Evolutionary conservation across 208 protist genomes (phyloP), one percentile per base, ranked within the genome.

Genomic region (Crithidia thermophila): DNA sequence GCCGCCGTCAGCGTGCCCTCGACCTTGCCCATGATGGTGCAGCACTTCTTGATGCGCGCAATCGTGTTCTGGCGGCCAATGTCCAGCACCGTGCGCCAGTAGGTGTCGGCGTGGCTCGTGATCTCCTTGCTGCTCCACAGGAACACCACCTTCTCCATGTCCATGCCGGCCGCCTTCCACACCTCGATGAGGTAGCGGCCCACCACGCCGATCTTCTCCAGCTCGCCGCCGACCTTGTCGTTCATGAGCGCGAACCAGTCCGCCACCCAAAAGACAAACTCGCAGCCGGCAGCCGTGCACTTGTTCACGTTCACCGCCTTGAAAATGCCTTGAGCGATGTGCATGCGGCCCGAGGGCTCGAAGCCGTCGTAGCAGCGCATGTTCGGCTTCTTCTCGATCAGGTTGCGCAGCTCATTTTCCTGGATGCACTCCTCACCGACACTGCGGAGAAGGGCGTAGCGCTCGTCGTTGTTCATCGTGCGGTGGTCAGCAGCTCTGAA

Each of bases 171-270:
- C 31, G 98, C 98, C 82, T 98, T 99, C 98, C 98, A 99, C 20
- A 99, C 96, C 65, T 99, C 97, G 72, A 99, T 97, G 27, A 99
- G 91, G 71, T 99, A 99, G 67, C 97, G 37, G 8, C 98, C 98
- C 13, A 99, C 97, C 13, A 83, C 81, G 65, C 94, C 85, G 60
- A 99, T 99, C 50, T 98, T 99, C 13, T 98, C 84, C 20, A 99
- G 77, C 64, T 99, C 97, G 20, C 98, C 99, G 59, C 98, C 98
- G 63, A 99, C 99, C 84, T 99, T 99, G 79, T 99, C 95, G 79
- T 99, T 99, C 94, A 99, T 98, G 13, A 99, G 81, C 10, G 99
- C 99, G 76, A 99, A 99, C 98, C 98, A 99, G 85, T 99, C 99
- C n/a, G 99, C 99, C 20, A 99, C 98, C 94, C 98, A 99, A 75